A percentile compares a stretch with the other conserved stretches of the same genome.
phyloP scores from a whole-genome alignment of 1,284 basidiomycete species.

The Microbotryum violaceum region DNA sequence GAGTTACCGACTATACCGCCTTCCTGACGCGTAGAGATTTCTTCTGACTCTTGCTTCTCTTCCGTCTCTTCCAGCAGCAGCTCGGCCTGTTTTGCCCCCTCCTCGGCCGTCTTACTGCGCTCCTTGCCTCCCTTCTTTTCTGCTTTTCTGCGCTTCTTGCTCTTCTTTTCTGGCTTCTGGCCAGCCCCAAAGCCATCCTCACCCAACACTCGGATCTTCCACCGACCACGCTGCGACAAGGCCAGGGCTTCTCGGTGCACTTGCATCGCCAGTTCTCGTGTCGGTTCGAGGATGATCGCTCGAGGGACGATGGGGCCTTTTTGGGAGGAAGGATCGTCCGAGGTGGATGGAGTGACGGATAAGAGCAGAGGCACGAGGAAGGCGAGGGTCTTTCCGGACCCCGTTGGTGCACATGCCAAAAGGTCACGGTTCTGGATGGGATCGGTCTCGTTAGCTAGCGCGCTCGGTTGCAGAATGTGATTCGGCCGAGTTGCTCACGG shows the following conservation, averaged over 20 bases:
- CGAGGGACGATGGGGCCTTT: background rate
- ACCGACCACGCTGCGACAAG: conserved; percentile 70
- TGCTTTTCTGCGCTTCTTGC: conserved; percentile 41
- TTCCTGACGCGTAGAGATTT: background rate
- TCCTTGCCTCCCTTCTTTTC: conserved; percentile 29
- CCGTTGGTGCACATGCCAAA: conserved; percentile 85
- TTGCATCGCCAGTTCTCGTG: conserved; percentile 92
- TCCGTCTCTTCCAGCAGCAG: background rate
- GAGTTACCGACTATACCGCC: background rate
- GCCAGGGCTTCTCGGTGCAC: conserved; percentile 87
- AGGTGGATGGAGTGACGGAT: conserved; percentile 23
- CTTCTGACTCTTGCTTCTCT: background rate
- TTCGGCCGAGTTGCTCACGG: conserved; percentile 19
- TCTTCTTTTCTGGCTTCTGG: conserved; percentile 9
- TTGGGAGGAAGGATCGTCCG: background rate
- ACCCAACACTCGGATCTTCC: conserved; percentile 68
- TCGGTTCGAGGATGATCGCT: conserved; percentile 72
- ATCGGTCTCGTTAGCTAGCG: background rate
- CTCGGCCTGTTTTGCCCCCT: conserved; percentile 12
- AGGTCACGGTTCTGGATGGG: conserved; percentile 59
- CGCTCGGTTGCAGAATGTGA: background rate
- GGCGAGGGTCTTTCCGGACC: conserved; percentile 86
- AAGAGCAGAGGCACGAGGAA: conserved; percentile 77
- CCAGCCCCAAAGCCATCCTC: conserved; percentile 50
- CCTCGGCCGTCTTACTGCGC: conserved; percentile 22